Evolutionary conservation across 306 rosid genomes (phyloP).

Genomic region (Cicer pinnatifidum): DNA sequence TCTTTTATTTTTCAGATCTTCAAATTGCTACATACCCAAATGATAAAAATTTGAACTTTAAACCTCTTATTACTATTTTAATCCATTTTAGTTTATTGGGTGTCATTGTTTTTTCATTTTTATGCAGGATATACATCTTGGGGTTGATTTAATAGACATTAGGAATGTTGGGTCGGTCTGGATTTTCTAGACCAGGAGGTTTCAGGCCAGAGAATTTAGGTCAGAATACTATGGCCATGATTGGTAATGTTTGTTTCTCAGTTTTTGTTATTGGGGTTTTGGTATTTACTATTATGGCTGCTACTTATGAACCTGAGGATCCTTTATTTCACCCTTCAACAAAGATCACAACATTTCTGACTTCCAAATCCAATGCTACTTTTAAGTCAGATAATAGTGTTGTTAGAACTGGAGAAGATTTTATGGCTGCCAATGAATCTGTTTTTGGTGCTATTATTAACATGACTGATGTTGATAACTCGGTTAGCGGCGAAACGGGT

Average conservation of each 20-base stretch:
- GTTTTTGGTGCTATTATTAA: conserved; percentile 66
- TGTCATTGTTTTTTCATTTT: conserved; percentile 40
- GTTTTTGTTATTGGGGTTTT: conserved; percentile 85
- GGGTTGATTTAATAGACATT: conserved; percentile 33
- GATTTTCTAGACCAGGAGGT: conserved; percentile 62
- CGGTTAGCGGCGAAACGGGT: conserved; percentile 35
- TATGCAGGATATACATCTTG: conserved; percentile 42
- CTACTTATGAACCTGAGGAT: conserved; percentile 96
- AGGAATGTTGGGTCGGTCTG: conserved; percentile 61
- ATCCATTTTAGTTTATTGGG: conserved; percentile 54
- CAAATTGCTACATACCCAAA: conserved; percentile 31
- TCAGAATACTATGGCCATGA: conserved; percentile 77
- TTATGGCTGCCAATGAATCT: conserved; percentile 84
- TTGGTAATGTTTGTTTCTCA: conserved; percentile 89
- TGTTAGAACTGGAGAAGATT: conserved; percentile 93
- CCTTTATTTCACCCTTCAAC: conserved; percentile 96
- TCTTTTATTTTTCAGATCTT: conserved; percentile 44
- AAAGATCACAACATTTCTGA: conserved; percentile 81
- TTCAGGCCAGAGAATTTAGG: conserved; percentile 92
- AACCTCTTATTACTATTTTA: conserved; percentile 25
- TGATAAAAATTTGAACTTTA: conserved; percentile 47
- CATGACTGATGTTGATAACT: conserved; percentile 63
- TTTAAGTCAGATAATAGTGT: conserved; percentile 81
- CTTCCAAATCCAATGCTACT: conserved; percentile 95
- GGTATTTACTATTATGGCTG: conserved; percentile 89